Percentiles rank a stretch among this genome's conserved stretches.
Evolutionary conservation across 108 stramenopile species (phyloP).

Genomic region (Nitzschia inconspicua): DNA sequence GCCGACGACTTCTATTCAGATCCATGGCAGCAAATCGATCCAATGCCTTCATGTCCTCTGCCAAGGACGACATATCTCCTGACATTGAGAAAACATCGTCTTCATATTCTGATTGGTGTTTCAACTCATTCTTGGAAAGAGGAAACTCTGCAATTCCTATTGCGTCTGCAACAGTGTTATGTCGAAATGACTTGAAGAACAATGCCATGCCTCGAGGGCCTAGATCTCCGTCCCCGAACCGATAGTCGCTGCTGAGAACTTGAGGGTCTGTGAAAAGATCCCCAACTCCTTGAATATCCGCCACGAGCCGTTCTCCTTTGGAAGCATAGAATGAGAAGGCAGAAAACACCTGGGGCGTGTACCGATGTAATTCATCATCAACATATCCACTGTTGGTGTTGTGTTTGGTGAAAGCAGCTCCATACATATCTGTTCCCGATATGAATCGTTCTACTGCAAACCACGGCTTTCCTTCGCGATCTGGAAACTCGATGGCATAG

Average conservation of each 20-base stretch:
- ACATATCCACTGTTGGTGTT: constrained; percentile 84
- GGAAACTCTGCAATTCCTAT: constrained; percentile 76
- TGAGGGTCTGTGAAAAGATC: constrained; percentile 92
- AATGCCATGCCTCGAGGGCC: constrained; percentile 83
- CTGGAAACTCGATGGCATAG: constrained; percentile 76
- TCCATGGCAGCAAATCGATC: constrained; percentile 50
- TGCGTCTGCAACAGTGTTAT: constrained; percentile 42
- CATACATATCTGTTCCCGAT: constrained; percentile 61
- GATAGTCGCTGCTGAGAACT: constrained; percentile 61
- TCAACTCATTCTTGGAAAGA: constrained; percentile 67
- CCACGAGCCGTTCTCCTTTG: constrained; percentile 74
- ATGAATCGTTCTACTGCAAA: constrained; percentile 84
- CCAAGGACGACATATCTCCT: constrained; percentile 18
- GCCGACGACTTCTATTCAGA: constrained; percentile 47
- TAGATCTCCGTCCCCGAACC: constrained; percentile 83
- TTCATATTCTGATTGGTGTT: constrained; percentile 64
- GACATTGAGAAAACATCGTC: constrained; percentile 59
- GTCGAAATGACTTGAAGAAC: constrained; percentile 75
- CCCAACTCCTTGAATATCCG: constrained; percentile 85
- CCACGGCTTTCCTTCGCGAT: constrained; percentile 58
- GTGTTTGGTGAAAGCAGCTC: constrained; percentile 78
- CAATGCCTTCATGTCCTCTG: constrained; percentile 30
- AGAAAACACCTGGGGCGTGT: constrained; percentile 82
- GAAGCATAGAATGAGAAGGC: constrained; percentile 77
- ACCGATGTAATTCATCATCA: constrained; percentile 56